phyloP scores from a whole-genome alignment of 768 basidiomycete species.

The Tylopilus subfusipes region DNA sequence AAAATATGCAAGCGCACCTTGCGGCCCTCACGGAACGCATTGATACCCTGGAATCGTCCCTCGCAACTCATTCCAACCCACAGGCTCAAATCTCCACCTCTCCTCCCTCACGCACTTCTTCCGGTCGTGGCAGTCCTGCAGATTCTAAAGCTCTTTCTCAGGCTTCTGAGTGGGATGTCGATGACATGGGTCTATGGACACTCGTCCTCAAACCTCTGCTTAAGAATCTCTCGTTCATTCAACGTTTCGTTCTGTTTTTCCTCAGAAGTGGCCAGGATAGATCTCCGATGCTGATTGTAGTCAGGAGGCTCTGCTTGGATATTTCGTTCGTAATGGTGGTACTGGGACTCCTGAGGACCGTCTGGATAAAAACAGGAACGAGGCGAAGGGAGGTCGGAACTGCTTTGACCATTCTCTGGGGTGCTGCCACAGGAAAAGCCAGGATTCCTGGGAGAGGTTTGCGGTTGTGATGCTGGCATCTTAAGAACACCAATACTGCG shows the following conservation, averaged over 20 bases:
- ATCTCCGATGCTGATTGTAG: conserved; percentile 62
- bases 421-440: conserved; percentile 61
- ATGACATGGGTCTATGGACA: conserved; percentile 84
- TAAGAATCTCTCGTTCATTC: conserved; percentile 46
- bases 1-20: conserved; percentile 76
- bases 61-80: conserved; percentile 30
- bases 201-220: conserved; percentile 61
- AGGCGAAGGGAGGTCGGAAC: conserved; percentile 64
- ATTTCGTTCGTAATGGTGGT: conserved; percentile 68
- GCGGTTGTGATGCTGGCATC: conserved; percentile 4
- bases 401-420: conserved; percentile 67
- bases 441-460: conserved; percentile 42
- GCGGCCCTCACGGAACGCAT: conserved; percentile 80
- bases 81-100: conserved; percentile 40
- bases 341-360: conserved; percentile 49
- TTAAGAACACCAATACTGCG: conserved; percentile 11
- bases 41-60: conserved; percentile 57
- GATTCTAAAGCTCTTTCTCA: conserved; percentile 25
- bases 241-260: conserved; percentile 55
- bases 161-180: conserved; percentile 57
- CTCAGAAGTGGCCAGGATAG: conserved; percentile 49
- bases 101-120: conserved; percentile 37
- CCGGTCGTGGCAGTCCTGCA: conserved; percentile 44
- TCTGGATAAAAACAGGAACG: conserved; percentile 69
- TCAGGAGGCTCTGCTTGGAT: conserved; percentile 75